Evolutionary conservation across 805 yeast genomes (phyloP), one percentile per base, ranked within the genome.

Genomic region (Metschnikowia reukaufii): DNA sequence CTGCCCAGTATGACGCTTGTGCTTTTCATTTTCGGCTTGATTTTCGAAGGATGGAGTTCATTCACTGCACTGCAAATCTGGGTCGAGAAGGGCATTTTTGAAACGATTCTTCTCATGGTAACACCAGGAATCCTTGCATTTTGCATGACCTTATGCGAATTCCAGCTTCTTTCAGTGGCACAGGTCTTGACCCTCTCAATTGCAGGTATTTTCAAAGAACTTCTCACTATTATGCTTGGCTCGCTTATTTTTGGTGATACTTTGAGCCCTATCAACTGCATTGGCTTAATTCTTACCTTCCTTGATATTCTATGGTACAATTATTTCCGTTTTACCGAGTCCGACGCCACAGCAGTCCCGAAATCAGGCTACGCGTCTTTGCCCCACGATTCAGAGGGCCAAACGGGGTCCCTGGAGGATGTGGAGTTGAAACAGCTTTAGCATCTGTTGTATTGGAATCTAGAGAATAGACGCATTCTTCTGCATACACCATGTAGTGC

Each of bases 141-240:
- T 60, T 77, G 86, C 62, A 86, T 94, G 92, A 92, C 97, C 0
- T 67, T 89, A 2, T 81, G 88, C 56, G 99, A 92, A 64, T 91
- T 88, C 67, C 83, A 86, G 47, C 79, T 94, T 6, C 74, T 94
- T 43, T 84, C 86, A 45, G 80, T 84, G 36, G 87, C 97, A 0
- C 86, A 88, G 46, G 89, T 94, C 12, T 74, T 91, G 37, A 91
- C 99, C 0, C 68, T 94, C 25, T 84, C 95, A 5, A 81, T 94
- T 36, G 96, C 95, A 0, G 99, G 99, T 1, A 87, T 94, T 15
- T 87, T 92, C 63, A 94, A 94, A 62, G 99, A 94, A 64, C 73
- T 94, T 13, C 70, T 91, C 39, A 94, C 99, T 0, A 89, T 94
- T 32, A 75, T 84, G 1, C 70, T 83, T 4, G 81, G 92, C 47